A percentile compares a stretch with the other conserved stretches of the same genome.
These are phyloP conservation scores for Flaveria trinervia DNA, from an alignment of 129 eudicot genomes.

Conservation along the genomic window DNA sequence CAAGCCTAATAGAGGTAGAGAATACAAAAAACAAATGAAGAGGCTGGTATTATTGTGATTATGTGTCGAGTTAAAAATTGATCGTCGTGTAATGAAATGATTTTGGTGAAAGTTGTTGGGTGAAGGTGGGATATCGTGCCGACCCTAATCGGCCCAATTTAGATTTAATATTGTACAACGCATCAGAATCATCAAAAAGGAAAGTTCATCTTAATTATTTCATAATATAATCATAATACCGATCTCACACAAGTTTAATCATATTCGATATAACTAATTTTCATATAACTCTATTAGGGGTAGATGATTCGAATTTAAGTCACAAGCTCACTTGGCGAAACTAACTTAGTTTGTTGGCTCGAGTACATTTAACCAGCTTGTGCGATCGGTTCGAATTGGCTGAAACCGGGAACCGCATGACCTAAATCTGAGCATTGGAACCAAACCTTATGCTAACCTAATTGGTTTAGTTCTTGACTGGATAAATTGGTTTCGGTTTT, in stretches of 20 bases:
- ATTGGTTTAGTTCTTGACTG: too few relatives aligned
- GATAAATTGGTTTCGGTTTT: too few relatives aligned
- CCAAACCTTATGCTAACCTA: too few relatives aligned
- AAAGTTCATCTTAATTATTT: not conserved
- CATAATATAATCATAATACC: not conserved
- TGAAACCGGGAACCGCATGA: too few relatives aligned
- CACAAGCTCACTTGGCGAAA: too few relatives aligned
- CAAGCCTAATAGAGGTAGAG: not conserved
- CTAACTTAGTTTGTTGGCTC: too few relatives aligned
- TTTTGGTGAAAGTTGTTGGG: slow-evolving; percentile 12
- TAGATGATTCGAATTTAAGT: not conserved
- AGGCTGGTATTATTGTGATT: not conserved
- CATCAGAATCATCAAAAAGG: not conserved
- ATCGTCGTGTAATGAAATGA: too few relatives aligned
- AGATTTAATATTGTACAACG: not conserved
- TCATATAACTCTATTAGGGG: not conserved
- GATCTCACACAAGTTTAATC: not conserved
- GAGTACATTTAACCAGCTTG: too few relatives aligned
- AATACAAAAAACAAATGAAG: not conserved
- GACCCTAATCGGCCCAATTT: not conserved
- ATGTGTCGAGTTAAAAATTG: too few relatives aligned
- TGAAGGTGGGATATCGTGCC: slow-evolving; percentile 25
- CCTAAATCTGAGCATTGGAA: too few relatives aligned
- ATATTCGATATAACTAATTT: not conserved
- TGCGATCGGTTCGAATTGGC: too few relatives aligned